phyloP scores from a whole-genome alignment of 257 asterid genomes.

The Pogostemon cablin region DNA sequence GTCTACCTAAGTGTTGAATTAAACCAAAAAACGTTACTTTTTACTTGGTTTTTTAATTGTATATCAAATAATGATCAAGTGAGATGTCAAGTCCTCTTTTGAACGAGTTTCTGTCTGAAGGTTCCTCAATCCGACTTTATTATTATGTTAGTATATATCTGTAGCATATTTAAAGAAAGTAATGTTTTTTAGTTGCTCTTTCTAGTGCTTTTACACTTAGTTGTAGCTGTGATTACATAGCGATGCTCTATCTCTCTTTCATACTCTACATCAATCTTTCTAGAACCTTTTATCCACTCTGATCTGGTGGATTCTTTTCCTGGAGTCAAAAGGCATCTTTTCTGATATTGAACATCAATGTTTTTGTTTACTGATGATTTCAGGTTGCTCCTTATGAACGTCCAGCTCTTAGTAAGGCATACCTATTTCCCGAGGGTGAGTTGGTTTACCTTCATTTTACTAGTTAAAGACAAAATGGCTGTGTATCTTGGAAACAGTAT shows the following conservation, averaged over 20 bases:
- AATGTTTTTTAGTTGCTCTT: background rate
- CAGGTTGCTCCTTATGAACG: slow-evolving; percentile 99
- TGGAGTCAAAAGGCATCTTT: background rate
- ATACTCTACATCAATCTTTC: background rate
- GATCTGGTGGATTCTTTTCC: background rate
- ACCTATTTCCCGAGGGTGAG: slow-evolving; percentile 94
- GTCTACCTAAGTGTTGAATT: background rate
- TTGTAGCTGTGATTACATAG: background rate
- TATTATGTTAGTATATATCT: background rate
- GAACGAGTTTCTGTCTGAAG: background rate
- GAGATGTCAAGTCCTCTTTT: background rate
- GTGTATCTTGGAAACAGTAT: slow-evolving; percentile 11
- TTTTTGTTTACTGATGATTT: slow-evolving; percentile 35
- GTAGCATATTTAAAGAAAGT: background rate
- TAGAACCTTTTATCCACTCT: too few species aligned
- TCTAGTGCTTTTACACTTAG: background rate
- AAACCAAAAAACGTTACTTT: background rate
- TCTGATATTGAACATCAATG: background rate
- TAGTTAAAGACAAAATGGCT: slow-evolving; percentile 1
- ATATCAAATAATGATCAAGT: background rate
- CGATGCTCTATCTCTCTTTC: background rate
- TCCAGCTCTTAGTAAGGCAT: slow-evolving; percentile 94
- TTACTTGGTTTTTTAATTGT: background rate
- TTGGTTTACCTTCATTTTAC: slow-evolving; percentile 24
- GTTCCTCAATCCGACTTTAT: background rate